Base-by-base conservation (phyloP, 371 early-diverging fungal genomes). In the Mortierella sp. region DNA sequence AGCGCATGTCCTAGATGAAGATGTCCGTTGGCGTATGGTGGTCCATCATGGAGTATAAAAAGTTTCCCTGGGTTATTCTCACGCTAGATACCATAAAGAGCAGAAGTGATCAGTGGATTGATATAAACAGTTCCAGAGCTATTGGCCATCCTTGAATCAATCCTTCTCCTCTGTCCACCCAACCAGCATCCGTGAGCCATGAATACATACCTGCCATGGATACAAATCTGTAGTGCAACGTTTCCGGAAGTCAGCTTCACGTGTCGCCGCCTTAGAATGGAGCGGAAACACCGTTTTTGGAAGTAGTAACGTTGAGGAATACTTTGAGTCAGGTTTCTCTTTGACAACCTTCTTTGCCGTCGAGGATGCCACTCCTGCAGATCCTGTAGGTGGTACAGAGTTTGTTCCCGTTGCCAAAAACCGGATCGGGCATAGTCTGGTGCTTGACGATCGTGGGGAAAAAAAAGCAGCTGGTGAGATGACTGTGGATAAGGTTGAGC, bases 11-110 rank as follows among this genome's bases (percentile, higher is more conserved):
- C 92, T 55, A 93, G 91, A 80, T 98, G 98, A 17, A 97, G 90
- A 64, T 93, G 89, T 51, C 98, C 99, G 75, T 97, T 97, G 40
- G 98, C 98, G 85, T 97, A 98, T 15, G 99, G 99, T 40, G 99
- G 99, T 2, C 99, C 98, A 84, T 98, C 98, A 74, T 97, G 97
- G 59, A 97, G 89, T n/a, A 95, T 85, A 84, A 93, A 96, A 28
- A 86, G 60, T 15, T 89, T 87, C 26, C 90, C 89, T 1, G 88
- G 83, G 61, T 91, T 93, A 72, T 91, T 89, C 63, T 89, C 83
- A 32, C 76, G 74, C 75, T 78, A 59, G 51, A 43, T n/a, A 47
- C 7, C 28, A 37, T 28, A 13, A 47, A 1, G 23, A 32, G 23
- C 23, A 57, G 2, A 15, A 26, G 12, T 64, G 22, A 22, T 12